Conservation (phyloP, 2,329 filamentous ascomycete species). For the Fusarium xyrophilum region DNA sequence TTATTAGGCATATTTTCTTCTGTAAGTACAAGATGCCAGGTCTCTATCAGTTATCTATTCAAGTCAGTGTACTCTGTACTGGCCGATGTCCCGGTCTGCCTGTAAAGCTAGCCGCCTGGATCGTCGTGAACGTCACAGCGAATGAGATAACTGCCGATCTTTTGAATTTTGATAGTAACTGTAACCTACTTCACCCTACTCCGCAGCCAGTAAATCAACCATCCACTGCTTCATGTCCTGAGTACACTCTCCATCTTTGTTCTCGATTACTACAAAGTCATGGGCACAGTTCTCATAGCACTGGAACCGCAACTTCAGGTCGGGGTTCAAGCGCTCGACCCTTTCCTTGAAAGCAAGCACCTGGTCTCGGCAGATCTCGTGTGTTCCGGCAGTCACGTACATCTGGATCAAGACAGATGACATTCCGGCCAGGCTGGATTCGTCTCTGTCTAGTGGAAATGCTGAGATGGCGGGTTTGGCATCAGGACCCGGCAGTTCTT, state of each 20-base stretch:
- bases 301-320: background rate
- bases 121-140: no score
- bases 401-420: background rate
- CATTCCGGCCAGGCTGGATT: background rate
- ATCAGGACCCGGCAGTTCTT: background rate
- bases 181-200: background rate
- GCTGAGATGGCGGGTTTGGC: background rate
- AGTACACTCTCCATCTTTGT: background rate
- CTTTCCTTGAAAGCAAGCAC: background rate
- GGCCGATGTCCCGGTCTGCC: no score
- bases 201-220: accelerated
- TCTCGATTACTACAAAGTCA: background rate
- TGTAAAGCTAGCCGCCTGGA: background rate
- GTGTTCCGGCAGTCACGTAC: background rate
- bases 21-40: no score
- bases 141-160: background rate
- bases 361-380: background rate
- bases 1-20: no score
- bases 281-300: background rate
- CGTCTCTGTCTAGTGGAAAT: background rate
- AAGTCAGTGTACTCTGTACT: no score
- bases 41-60: no score
- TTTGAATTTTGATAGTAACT: background rate
- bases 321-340: background rate
- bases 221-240: background rate